These are phyloP conservation scores for Colletotrichum phormii DNA, from an alignment of 2,329 filamentous ascomycete genomes.

Conservation along the genomic window DNA sequence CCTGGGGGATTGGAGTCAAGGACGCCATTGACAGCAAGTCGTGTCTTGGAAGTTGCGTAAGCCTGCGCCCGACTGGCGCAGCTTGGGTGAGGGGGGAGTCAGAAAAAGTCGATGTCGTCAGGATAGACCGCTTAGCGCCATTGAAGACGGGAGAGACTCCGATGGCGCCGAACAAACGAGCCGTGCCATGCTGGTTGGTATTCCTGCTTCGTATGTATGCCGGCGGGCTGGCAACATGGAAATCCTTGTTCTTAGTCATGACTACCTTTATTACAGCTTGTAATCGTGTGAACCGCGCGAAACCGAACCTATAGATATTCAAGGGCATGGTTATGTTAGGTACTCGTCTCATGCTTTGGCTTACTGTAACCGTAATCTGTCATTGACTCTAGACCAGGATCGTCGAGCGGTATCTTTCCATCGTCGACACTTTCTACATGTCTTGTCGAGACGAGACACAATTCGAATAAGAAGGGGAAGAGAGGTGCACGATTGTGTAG, in stretches of 20 bases:
- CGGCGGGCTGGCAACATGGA: neutral
- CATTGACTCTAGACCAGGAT: neutral
- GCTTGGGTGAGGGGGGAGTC: neutral
- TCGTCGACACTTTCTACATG: neutral
- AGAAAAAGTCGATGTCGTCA: constrained; percentile 38
- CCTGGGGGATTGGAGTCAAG: neutral
- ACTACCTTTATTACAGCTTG: neutral
- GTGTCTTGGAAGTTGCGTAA: constrained; percentile 36
- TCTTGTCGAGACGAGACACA: neutral
- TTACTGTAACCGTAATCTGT: neutral
- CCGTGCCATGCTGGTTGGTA: neutral
- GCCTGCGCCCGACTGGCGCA: constrained; percentile 11
- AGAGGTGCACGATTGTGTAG: neutral
- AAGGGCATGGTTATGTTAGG: neutral
- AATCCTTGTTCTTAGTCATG: neutral
- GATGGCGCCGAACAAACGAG: constrained; percentile 15
- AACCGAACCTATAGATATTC: neutral
- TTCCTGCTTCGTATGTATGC: neutral
- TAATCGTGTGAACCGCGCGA: too few relatives aligned
- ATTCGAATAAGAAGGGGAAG: neutral
- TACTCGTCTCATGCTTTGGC: neutral
- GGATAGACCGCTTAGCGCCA: constrained; percentile 29
- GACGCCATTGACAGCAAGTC: constrained; percentile 22
- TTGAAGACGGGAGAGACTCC: constrained; percentile 25
- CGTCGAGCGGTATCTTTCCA: neutral